Evolutionary conservation across 768 basidiomycete species (phyloP), one percentile per base, ranked within the genome.

Genomic region (Leccinum fibrillosum): DNA sequence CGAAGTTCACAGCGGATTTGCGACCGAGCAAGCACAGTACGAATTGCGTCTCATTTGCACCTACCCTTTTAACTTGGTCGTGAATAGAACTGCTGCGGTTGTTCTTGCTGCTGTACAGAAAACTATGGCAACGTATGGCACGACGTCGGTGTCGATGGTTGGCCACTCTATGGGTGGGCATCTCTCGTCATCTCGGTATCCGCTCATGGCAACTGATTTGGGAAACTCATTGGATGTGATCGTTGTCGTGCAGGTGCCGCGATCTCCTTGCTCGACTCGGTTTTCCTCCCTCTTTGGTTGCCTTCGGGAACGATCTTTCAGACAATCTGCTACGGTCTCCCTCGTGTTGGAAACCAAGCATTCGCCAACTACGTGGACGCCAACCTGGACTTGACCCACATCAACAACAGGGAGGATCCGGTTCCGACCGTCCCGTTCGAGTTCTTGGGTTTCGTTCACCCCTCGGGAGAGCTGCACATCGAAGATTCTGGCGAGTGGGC

Each of bases 391-490:
- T 62, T 85, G 49, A 83, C 77, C 4, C 85, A 81, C 58, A 77
- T 87, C 67, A 85, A 81, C 66, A 86, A 87, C 70, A 48, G 68
- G 58, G 57, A 74, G 54, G 79, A 81, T 54, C 67, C 72, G 0
- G 60, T 80, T 17, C 79, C 79, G 3, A 75, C 65, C 50, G 55
- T 44, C 28, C 75, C 75, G 5, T 64, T 66, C 8, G 65, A 44
- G 61, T 76, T 74, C 68, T 19, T 79, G 54, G 78, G 68, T n/a
- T 81, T 69, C 54, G 69, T 66, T 10, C 79, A 81, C 51, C 67
- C 78, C 2, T 58, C 68, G 0, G 77, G 78, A 8, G 80, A 81
- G 56, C 67, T 75, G 2, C 79, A 80, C 58, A 80, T 80, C 17
- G 67, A 76, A 56, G 76, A 80, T 48, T 75, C 73, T 3, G 76